Evolutionary conservation across 1,284 basidiomycete species (phyloP), one percentile per base, ranked within the genome.

Genomic region (Wallemia ichthyophaga): DNA sequence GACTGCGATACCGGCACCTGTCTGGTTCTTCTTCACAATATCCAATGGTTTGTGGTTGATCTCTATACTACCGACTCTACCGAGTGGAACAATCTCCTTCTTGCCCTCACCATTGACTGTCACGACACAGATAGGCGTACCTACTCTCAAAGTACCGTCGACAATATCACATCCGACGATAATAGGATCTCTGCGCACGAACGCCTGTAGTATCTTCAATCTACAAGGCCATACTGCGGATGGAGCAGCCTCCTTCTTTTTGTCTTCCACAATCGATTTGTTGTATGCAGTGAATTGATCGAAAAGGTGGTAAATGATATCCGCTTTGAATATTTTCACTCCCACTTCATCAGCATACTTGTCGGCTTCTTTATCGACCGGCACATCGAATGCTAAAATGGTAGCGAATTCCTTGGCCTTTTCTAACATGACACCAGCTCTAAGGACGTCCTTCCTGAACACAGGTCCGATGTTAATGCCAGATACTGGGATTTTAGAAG

Each of bases 391-490:
- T 67, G 87, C 92, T 61, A 99, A 78, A 63, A 98, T 85, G 68
- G 86, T 85, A 1, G 92, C 89, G 57, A 94, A 77, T 69, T 98
- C 94, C 68, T 87, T 88, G 11, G 89, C 88, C 68, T 84, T 89
- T 71, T 98, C 92, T 65, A 98, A 72, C 89, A 98, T 96, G 11
- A 85, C 85, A 26, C 83, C 81, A 37, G 85, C 75, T 60, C 89
- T 83, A 80, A 94, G 89, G 61, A 98, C 78, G 66, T 96, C 89
- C 69, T 81, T 86, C 75, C 91, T 94, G 74, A 91, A 86, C 13
- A 99, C 86, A 17, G 94, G 92, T 9, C 94, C 94, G 62, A 99
- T 95, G 71, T 94, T 95, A 73, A 98, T 94, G 54, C 87, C 88
- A 37, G 85, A 87, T 1, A 95, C 88, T 1, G 94, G 94, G 65